Conservation (phyloP, 805 yeast species). For the Jamesozyma piceae region DNA sequence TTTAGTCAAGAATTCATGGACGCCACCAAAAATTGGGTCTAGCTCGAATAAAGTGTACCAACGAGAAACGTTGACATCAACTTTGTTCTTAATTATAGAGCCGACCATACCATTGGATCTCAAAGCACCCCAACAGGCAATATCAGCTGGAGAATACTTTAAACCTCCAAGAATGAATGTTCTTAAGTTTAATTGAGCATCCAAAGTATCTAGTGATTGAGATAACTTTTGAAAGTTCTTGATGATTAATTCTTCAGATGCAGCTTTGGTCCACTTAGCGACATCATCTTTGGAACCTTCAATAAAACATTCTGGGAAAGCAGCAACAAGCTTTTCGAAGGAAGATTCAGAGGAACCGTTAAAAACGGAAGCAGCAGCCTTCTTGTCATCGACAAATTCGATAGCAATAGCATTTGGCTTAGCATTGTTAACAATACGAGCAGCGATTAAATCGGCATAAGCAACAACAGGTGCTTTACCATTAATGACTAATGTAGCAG, state of each 20-base stretch:
- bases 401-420: conserved; percentile 46
- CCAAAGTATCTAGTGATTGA: conserved; percentile 67
- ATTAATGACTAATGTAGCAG: conserved; percentile 51
- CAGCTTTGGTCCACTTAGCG: conserved; percentile 58
- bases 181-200: conserved; percentile 75
- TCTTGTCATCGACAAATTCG: conserved; percentile 65
- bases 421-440: conserved; percentile 55
- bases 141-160: conserved; percentile 64
- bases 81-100: conserved; percentile 75
- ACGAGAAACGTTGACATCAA: conserved; percentile 79
- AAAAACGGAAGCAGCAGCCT: conserved; percentile 41
- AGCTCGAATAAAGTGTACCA: conserved; percentile 79
- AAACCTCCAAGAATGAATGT: conserved; percentile 61
- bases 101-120: conserved; percentile 92
- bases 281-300: conserved; percentile 24
- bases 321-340: conserved; percentile 41
- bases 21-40: conserved; percentile 57
- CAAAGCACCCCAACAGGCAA: conserved; percentile 86
- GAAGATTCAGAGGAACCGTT: conserved; percentile 40
- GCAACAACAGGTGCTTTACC: conserved; percentile 81
- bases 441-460: conserved; percentile 69
- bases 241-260: conserved; percentile 57
- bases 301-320: conserved; percentile 39
- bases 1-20: conserved; percentile 57
- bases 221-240: conserved; percentile 86